A percentile compares a stretch with the other conserved stretches of the same genome.
Evolutionary conservation across 805 yeast genomes (phyloP).

Genomic region (Kodamaea fukazawae): DNA sequence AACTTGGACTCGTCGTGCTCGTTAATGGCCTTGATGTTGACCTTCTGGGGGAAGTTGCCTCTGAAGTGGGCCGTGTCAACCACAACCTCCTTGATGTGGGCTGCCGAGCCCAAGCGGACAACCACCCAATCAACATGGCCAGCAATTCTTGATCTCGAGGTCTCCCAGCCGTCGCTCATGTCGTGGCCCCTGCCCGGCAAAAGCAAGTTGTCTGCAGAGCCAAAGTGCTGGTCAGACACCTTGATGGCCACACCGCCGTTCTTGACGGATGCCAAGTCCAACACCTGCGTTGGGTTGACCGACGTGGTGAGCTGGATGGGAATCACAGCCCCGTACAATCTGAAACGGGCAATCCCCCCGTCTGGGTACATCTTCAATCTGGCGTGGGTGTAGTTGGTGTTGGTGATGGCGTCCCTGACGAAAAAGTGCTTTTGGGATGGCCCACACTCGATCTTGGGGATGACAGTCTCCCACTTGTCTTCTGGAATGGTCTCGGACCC

Average conservation of each 20-base stretch:
- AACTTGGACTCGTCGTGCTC: slow-evolving; percentile 27
- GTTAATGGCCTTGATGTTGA: slow-evolving; percentile 63
- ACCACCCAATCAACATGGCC: slow-evolving; percentile 93
- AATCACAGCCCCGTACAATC: slow-evolving; percentile 79
- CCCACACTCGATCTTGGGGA: slow-evolving; percentile 76
- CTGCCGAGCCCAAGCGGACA: slow-evolving; percentile 67
- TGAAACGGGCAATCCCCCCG: slow-evolving; percentile 95
- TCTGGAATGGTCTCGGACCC: slow-evolving; percentile 26
- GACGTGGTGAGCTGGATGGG: slow-evolving; percentile 35
- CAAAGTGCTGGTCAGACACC: slow-evolving; percentile 90
- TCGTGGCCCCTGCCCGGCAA: slow-evolving; percentile 94
- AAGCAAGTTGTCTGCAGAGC: slow-evolving; percentile 83
- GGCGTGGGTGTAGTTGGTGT: slow-evolving; percentile 67
- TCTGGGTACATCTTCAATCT: slow-evolving; percentile 93
- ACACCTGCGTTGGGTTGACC: slow-evolving; percentile 1
- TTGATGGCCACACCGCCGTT: slow-evolving; percentile 87
- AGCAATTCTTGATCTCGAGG: slow-evolving; percentile 77
- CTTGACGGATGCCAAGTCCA: slow-evolving; percentile 78
- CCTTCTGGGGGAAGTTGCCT: slow-evolving; percentile 89
- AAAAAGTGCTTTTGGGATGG: slow-evolving; percentile 87
- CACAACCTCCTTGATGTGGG: slow-evolving; percentile 56
- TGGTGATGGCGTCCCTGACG: slow-evolving; percentile 57
- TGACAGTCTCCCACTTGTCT: slow-evolving; percentile 68
- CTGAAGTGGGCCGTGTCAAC: slow-evolving; percentile 92
- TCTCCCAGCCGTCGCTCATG: slow-evolving; percentile 99